Base-by-base conservation (phyloP, 2,329 filamentous ascomycete genomes). In the Talaromyces sp. region DNA sequence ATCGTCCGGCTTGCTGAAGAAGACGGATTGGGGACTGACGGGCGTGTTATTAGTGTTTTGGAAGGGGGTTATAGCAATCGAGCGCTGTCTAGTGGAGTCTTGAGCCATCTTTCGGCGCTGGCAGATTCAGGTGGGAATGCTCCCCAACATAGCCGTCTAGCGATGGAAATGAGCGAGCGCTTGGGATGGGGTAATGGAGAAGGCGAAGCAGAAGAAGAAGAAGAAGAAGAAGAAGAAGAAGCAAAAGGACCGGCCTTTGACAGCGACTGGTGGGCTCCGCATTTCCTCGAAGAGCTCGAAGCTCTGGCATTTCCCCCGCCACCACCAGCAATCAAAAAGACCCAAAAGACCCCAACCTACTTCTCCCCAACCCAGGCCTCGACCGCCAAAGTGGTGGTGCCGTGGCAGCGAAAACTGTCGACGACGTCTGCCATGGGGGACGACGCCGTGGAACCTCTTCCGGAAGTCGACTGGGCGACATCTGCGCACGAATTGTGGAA, bases 31-130 rank as follows among this genome's bases (percentile, higher is more conserved):
- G 83, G 84, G 29, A 90, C 91, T 1, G 89, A 96, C 27, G 93
- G 93, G 2, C 84, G 95, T 51, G 82, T 98, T 24, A 88, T 99
- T 70, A 98, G 93, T 72, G 92, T 98, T 2, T 82, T 99, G 24
- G 95, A 99, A 75, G 95, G 95, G 32, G 95, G 95, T 0, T 99
- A 99, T 71, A 97, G 93, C 71, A 91, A 99, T 75, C 86, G 93
- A 61, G 95, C 95, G 9, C 78, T 99, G 55, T 89, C 85, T 57
- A 96, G 91, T 35, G 95, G 95, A 51, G 88, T 97, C 3, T 78
- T 97, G 61, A 96, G 93, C 72, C 95, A 99, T 74, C 73, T 99
- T 19, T 91, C 90, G 66, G 95, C 93, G 6, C 82, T 99, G 43
- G 86, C 86, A 46, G 85, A 86, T 46, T 58, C 75, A 73, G 32